These are phyloP conservation scores for Aspergillus tanneri DNA, from an alignment of 2,329 filamentous ascomycete genomes.

Conservation along the genomic window DNA sequence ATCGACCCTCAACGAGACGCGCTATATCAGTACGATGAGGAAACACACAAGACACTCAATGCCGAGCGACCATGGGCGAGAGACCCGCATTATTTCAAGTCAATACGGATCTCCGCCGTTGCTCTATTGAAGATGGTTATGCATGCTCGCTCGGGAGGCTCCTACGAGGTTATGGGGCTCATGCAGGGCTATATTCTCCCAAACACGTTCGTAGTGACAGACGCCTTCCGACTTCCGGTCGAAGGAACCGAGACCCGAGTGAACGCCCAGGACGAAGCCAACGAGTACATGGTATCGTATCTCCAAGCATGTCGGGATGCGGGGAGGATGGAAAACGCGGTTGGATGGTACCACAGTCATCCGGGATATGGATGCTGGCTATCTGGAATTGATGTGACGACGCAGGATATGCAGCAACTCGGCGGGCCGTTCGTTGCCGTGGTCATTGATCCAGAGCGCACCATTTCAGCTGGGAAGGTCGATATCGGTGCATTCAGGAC, in stretches of 20 bases:
- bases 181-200: constrained; percentile 94
- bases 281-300: constrained; percentile 94
- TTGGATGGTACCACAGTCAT: constrained; percentile 98
- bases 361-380: constrained; percentile 98
- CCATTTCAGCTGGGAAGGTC: constrained; percentile 89
- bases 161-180: constrained; percentile 92
- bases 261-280: constrained; percentile 91
- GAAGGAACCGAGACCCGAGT: constrained; percentile 98
- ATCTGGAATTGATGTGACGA: constrained; percentile 89
- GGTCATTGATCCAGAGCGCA: constrained; percentile 94
- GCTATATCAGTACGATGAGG: constrained; percentile 78
- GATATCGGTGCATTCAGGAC: constrained; percentile 97
- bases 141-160: constrained; percentile 93
- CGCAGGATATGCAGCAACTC: constrained; percentile 84
- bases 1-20: constrained; percentile 86
- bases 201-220: constrained; percentile 83
- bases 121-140: constrained; percentile 98
- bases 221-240: constrained; percentile 89
- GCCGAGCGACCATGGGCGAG: constrained; percentile 70
- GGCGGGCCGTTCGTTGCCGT: constrained; percentile 92
- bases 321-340: constrained; percentile 82
- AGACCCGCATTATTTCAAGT: constrained; percentile 85
- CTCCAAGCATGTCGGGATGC: constrained; percentile 71
- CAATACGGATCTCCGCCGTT: constrained; percentile 87
- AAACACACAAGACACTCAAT: constrained; percentile 65